Base-by-base conservation (phyloP, 345 rosid genomes). In the Cochlearia excelsa region DNA sequence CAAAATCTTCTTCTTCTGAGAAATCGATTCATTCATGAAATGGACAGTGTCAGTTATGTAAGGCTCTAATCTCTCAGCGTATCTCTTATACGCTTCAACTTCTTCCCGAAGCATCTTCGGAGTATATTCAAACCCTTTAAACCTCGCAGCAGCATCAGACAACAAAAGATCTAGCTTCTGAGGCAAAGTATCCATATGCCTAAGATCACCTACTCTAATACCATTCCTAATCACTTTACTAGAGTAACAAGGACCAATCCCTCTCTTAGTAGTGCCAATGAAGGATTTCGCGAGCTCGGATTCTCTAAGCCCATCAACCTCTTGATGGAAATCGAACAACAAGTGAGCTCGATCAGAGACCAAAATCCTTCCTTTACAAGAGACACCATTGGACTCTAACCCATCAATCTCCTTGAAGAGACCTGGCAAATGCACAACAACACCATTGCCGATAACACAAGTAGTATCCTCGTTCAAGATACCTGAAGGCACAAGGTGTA, bases 401-500 rank as follows among this genome's bases (percentile, higher is more conserved):
- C 88, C 87, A 72, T 84, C 95, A 40, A 93, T 87, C 74, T 93
- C 99, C 61, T 89, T 65, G 48, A 93, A 93, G 30, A 93, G 54
- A 41, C 91, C 89, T 2, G 95, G 97, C 38, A 93, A 75, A 68
- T 89, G 95, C 46, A 89, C 97, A 35, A 93, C 99, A 38, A 93
- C 97, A 31, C 97, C 99, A 47, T 89, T 93, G 16, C 99, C 99
- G 42, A 93, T 89, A 27, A 89, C 86, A 68, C 99, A 93, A 7
- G 85, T 75, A 2, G 97, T 87, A 27, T 78, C 97, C 76, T 93
- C 88, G 38, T 88, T 89, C 46, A 93, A 77, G 38, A 93, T 89
- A 26, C 97, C 99, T 0, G 99, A 93, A 11, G 99, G 97, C 60
- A 93, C 97, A 74, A 93, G 89, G 69, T 89, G 99, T 67, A 93